Evolutionary conservation across 345 rosid genomes (phyloP), one percentile per base, ranked within the genome.

Genomic region (Laguncularia racemosa): DNA sequence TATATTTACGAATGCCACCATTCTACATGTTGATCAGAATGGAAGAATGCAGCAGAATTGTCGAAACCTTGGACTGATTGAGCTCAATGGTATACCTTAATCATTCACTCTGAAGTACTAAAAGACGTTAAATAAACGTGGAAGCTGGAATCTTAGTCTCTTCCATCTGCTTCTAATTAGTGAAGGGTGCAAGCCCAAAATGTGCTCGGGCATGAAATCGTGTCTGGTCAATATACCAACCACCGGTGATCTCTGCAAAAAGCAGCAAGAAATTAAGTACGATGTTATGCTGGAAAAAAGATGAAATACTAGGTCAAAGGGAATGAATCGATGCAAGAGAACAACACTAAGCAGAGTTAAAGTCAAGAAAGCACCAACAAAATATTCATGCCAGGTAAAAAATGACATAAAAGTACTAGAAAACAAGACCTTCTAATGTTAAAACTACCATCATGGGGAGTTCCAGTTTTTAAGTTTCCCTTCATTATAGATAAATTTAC

Each of bases 191-290:
- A 89, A 64, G 57, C 76, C 80, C 71, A 86, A 60, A 64, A 86
- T 65, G 65, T 93, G 97, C 71, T 78, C 91, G 1, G 89, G 81
- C 96, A 89, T 92, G 87, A 92, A 92, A 71, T 89, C 98, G 19
- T 89, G 97, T 76, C 96, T 74, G 9, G 98, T 86, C 58, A 92
- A 58, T 70, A 92, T 83, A 17, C 97, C 96, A 59, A 83, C 89
- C 26, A 89, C 77, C 2, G 96, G 93, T 15, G 82, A 72, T 63
- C 87, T 76, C 96, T 89, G 86, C 77, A 78, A 58, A 54, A 14
- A 16, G 54, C 45, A 49, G 47, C 40, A 55, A 43, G 20, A 55
- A 48, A 16, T 14, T 44, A 14, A 4, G 33, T 2, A n/a, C n/a
- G n/a, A n/a, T n/a, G n/a, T n/a, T n/a, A n/a, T n/a, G n/a, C n/a